phyloP scores from a whole-genome alignment of 176 grass and related monocot genomes.

The Oryza rufipogon region DNA sequence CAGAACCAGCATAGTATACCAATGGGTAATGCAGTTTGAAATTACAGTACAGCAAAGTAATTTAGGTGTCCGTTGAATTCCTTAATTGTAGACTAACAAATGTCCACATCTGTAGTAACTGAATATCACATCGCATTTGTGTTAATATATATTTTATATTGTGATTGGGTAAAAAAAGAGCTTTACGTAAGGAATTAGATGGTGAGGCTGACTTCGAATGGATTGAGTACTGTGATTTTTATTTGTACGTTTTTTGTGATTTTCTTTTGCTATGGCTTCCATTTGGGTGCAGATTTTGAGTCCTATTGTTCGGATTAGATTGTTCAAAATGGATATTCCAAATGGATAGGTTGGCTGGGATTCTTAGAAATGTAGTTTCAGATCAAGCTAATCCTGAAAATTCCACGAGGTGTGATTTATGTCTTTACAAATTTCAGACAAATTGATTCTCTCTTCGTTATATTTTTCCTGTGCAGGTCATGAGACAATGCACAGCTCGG shows the following conservation, averaged over 20 bases:
- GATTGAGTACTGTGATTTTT: neutral
- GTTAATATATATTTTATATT: neutral
- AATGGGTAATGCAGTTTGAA: neutral
- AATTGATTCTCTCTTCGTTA: too few relatives aligned
- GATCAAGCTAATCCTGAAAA: neutral
- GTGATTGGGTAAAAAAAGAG: neutral
- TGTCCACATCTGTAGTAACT: neutral
- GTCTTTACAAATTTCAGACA: too few relatives aligned
- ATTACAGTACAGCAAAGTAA: neutral
- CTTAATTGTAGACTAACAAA: neutral
- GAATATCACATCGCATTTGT: neutral
- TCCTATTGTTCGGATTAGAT: neutral
- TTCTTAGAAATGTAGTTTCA: neutral
- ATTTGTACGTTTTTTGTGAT: neutral
- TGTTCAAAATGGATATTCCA: neutral
- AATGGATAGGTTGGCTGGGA: slow-evolving; percentile 2
- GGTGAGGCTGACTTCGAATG: neutral
- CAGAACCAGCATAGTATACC: neutral
- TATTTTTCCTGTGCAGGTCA: too few relatives aligned
- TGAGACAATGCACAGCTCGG: too few relatives aligned
- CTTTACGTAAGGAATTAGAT: neutral
- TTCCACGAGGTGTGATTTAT: too few relatives aligned
- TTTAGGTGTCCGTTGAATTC: neutral
- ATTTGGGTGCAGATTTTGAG: neutral
- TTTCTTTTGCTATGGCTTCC: neutral